These are phyloP conservation scores for Starmerella vitae DNA, from an alignment of 805 yeast genomes.

Conservation along the genomic window DNA sequence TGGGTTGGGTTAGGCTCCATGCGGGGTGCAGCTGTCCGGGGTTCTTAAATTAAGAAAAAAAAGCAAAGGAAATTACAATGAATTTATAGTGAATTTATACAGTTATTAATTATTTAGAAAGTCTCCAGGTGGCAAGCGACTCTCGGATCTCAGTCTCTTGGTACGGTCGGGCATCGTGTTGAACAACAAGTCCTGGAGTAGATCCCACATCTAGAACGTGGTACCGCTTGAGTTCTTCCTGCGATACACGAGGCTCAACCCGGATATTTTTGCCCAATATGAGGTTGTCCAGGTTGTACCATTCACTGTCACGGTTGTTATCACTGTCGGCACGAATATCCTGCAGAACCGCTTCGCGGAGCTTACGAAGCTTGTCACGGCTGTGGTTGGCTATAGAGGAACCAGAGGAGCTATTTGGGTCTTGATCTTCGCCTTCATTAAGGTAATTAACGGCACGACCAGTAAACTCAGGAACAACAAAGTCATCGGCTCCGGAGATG, in stretches of 20 bases:
- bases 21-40: too few relatives aligned
- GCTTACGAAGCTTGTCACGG: conserved; percentile 10
- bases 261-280: conserved; percentile 7
- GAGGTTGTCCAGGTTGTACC: conserved; percentile 11
- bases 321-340: conserved; percentile 5
- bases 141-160: conserved; percentile 16
- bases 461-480: conserved; percentile 29
- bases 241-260: background rate
- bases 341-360: conserved; percentile 7
- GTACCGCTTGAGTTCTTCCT: conserved; percentile 3
- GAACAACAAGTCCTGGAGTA: conserved; percentile 1
- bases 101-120: background rate
- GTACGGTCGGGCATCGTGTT: conserved; percentile 14
- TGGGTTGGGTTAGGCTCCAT: too few relatives aligned
- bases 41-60: too few relatives aligned
- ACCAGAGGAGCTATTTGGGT: conserved; percentile 38
- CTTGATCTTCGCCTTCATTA: conserved; percentile 21
- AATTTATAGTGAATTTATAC: too few relatives aligned
- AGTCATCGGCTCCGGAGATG: conserved; percentile 33
- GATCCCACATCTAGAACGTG: conserved; percentile 2
- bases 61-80: too few relatives aligned
- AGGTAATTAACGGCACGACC: conserved; percentile 36
- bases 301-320: background rate
- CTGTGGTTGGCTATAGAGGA: conserved; percentile 19
- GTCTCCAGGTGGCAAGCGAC: conserved; percentile 9